Conservation (phyloP, 1,284 basidiomycete genomes). For the Rhodotorula sp. region DNA sequence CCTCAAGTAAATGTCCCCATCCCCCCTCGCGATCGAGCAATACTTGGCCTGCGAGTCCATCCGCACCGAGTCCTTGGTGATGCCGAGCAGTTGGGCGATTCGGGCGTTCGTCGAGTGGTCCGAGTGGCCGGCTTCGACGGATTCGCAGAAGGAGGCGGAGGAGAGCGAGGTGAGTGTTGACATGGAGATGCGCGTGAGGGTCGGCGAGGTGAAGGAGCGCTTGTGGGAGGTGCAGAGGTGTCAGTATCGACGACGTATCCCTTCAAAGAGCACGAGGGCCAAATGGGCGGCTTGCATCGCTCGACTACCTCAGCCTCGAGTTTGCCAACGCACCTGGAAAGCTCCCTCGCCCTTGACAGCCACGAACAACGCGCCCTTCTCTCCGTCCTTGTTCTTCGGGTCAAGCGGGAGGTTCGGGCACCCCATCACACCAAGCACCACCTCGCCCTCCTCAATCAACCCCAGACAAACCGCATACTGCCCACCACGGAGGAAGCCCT, state of each 20-base stretch:
- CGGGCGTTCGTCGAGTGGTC: constrained; percentile 76
- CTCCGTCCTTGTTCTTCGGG: constrained; percentile 63
- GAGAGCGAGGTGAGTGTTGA: constrained; percentile 50
- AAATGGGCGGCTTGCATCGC: background rate
- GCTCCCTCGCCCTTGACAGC: constrained; percentile 79
- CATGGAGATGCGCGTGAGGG: constrained; percentile 42
- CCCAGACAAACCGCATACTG: constrained; percentile 97
- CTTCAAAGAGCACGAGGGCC: background rate
- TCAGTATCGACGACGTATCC: constrained; percentile 23
- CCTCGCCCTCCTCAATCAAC: constrained; percentile 77
- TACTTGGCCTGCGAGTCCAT: constrained; percentile 99
- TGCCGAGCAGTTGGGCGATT: constrained; percentile 68
- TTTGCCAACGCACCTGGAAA: constrained; percentile 59
- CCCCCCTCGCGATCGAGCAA: constrained; percentile 78
- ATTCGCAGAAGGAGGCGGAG: constrained; percentile 77
- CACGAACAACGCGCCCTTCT: constrained; percentile 76
- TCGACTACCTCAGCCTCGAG: too few relatives aligned
- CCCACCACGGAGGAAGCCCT: constrained; percentile 91
- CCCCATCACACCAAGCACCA: constrained; percentile 87
- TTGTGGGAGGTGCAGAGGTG: constrained; percentile 4
- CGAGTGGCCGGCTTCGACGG: constrained; percentile 88
- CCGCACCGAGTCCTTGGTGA: constrained; percentile 67
- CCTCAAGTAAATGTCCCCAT: constrained; percentile 84
- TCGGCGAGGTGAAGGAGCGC: constrained; percentile 39
- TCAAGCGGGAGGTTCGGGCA: constrained; percentile 77